Base-by-base conservation (phyloP, 495 filamentous ascomycete species). In the Neurospora sp. region DNA sequence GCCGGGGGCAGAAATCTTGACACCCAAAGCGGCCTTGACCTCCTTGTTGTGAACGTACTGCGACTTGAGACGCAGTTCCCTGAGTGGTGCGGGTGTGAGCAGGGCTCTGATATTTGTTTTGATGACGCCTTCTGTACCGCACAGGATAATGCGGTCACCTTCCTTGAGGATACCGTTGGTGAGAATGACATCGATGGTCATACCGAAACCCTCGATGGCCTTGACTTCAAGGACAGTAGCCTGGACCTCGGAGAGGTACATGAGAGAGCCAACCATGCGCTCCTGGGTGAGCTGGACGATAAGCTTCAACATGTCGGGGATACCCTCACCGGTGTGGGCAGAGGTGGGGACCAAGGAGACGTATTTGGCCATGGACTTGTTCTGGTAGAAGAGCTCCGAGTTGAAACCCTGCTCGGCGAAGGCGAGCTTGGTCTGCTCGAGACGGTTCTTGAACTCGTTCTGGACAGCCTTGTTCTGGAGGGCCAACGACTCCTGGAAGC, bases 211-310 rank as follows among this genome's bases (percentile, higher is more conserved):
- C 81, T 99, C 96, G 73, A 99, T 97, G 22, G 96, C 93, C 87
- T 99, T 99, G 77, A 99, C 96, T 84, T 99, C 96, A 40, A 99
- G 89, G 59, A 99, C 95, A 7, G 96, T 99, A 82, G 93, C 95
- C 83, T 99, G 94, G 37, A 99, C 93, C 83, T 98, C 94, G 12
- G 94, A 96, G 61, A 98, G 87, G 81, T 98, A 99, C 96, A 99
- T 99, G 75, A 99, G 88, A 69, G 93, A 91, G 79, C 91, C 95
- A 71, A 94, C 97, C 96, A 99, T 98, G 73, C 96, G 91, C 85
- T 99, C 94, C 83, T 99, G 96, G 2, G 93, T 96, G 69, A 99
- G 84, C 73, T 91, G 89, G 37, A 97, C 85, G 78, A 99, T 90
- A 68, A 99, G 89, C 87, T 97, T 98, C 75, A 99, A 84, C 95